Evolutionary conservation across 2,329 filamentous ascomycete genomes (phyloP), one percentile per base, ranked within the genome.

Genomic region (Apiospora saccharicola): DNA sequence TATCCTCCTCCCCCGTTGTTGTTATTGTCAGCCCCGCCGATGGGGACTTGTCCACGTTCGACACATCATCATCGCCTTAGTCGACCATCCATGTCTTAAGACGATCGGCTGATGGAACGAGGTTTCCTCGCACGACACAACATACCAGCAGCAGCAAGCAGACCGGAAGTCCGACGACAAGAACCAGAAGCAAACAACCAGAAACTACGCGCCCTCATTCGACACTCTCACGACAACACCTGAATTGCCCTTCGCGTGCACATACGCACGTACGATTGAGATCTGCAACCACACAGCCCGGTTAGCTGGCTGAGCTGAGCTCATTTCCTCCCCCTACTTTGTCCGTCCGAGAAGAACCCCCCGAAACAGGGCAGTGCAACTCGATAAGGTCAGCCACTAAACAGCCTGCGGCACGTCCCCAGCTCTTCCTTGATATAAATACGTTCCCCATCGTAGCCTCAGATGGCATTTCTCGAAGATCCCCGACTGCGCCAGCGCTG

Each of bases 401-500:
- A 43, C 41, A 43, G 1, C n/a, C 49, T 26, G 49, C 49, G 12
- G n/a, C 26, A 34, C 51, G 51, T 30, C 3, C 51, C 51, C 51
- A 57, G 24, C 51, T 19, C 12, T 7, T 8, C 34, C n/a, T n/a
- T 24, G 13, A 14, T 64, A 41, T 64, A 61, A 61, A 64, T 14
- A 10, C n/a, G n/a, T 8, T 19, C 43, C 37, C 57, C 49, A 69
- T 41, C 70, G n/a, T 69, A 67, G 26, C 72, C 68, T 68, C 69
- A 16, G 74, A 90, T 90, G 89, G 85, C 88, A 71, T 90, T 92
- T 76, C 85, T 92, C 75, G 90, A 92, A 80, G 95, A 98, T 83
- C 95, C 95, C 74, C 93, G 95, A 79, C 91, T 98, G 82, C 94
- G 95, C 76, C 95, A 97, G 83, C 94, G 94, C 78, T 94, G 97